These are phyloP conservation scores for Lachnum nothofagi DNA, from an alignment of 2,329 filamentous ascomycete genomes.

Conservation along the genomic window DNA sequence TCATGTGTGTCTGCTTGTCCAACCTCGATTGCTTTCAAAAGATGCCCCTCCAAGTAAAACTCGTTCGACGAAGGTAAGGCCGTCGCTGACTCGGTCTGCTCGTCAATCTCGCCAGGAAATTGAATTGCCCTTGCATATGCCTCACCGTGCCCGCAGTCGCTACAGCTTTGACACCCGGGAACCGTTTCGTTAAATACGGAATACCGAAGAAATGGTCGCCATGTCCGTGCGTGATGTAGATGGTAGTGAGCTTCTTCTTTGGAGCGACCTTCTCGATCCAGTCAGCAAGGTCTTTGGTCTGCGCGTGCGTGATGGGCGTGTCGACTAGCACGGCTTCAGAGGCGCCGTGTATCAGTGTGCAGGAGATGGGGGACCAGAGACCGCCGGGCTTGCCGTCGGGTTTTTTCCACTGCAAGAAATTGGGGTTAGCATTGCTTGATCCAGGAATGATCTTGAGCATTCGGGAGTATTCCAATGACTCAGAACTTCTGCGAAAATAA, in stretches of 20 bases:
- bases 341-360: conserved; percentile 15
- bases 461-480: no score
- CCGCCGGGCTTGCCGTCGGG: background rate
- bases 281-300: conserved; percentile 31
- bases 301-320: conserved; percentile 31
- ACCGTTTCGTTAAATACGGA: conserved; percentile 28
- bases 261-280: conserved; percentile 35
- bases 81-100: conserved; percentile 15
- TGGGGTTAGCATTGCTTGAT: no score
- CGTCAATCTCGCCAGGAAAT: conserved; percentile 27
- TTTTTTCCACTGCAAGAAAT: no score
- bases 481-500: no score
- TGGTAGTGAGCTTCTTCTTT: conserved; percentile 28
- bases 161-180: conserved; percentile 23
- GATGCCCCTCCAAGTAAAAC: conserved; percentile 22
- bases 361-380: conserved; percentile 14
- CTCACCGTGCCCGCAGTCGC: conserved; percentile 18
- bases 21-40: conserved; percentile 21
- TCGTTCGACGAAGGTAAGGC: conserved; percentile 12
- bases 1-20: conserved; percentile 25
- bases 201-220: conserved; percentile 39
- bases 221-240: conserved; percentile 41
- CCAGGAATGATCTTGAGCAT: no score
- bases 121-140: conserved; percentile 17
- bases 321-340: conserved; percentile 37